Percentiles rank a stretch among this genome's conserved stretches.
phyloP scores from a whole-genome alignment of 768 basidiomycete genomes.

The Phaffia australis region DNA sequence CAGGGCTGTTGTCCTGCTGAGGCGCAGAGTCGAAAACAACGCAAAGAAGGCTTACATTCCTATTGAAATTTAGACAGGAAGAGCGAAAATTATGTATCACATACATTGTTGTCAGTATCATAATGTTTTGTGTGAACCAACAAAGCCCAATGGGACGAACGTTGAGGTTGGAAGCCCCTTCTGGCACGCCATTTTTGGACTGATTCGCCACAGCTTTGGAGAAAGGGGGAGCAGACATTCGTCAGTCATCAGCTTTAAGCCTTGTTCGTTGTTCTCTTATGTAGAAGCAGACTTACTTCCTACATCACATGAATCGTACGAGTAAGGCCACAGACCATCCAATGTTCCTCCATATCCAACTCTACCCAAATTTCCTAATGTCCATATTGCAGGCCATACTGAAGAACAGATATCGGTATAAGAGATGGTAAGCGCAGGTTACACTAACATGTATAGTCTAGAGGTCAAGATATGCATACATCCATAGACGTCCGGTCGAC shows the following conservation, averaged over 20 bases:
- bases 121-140: slow-evolving; percentile 49
- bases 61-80: too few species aligned
- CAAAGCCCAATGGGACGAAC: slow-evolving; percentile 66
- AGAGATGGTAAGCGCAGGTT: background rate
- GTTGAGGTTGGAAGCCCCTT: slow-evolving; percentile 52
- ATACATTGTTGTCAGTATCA: too few species aligned
- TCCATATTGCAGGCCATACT: slow-evolving; percentile 43
- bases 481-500: slow-evolving; percentile 52
- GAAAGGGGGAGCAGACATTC: too few species aligned
- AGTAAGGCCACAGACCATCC: slow-evolving; percentile 37
- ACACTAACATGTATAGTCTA: background rate
- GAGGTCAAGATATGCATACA: slow-evolving; percentile 29
- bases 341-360: slow-evolving; percentile 48
- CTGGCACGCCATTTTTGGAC: slow-evolving; percentile 51
- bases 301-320: slow-evolving; percentile 58
- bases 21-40: too few species aligned
- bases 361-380: slow-evolving; percentile 67
- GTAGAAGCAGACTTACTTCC: slow-evolving; percentile 44
- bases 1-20: too few species aligned
- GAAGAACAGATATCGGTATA: background rate
- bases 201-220: slow-evolving; percentile 58
- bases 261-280: too few species aligned
- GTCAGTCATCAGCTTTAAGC: too few species aligned
- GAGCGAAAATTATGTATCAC: too few species aligned
- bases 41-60: too few species aligned